These are phyloP conservation scores for Biscutella laevigata DNA, from an alignment of 441 rosid species.

Conservation along the genomic window DNA sequence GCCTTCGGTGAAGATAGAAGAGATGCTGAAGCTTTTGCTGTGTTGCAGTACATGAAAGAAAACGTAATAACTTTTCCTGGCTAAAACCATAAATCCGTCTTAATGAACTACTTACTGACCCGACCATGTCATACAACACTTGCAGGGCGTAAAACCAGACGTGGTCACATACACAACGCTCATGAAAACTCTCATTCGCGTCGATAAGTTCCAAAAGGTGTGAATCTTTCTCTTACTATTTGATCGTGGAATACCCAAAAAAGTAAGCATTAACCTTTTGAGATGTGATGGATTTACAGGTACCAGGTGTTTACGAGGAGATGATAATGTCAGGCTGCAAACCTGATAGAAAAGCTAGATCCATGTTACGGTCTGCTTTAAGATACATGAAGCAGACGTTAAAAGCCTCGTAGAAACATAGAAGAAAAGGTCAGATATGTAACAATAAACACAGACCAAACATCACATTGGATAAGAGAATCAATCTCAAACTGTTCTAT, in stretches of 20 bases:
- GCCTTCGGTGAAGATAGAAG: slow-evolving; percentile 96
- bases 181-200: slow-evolving; percentile 88
- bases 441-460: neutral
- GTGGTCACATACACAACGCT: slow-evolving; percentile 91
- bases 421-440: slow-evolving; percentile 1
- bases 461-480: neutral
- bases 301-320: slow-evolving; percentile 83
- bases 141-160: slow-evolving; percentile 80
- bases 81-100: neutral
- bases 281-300: slow-evolving; percentile 42
- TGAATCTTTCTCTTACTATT: neutral
- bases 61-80: slow-evolving; percentile 34
- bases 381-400: slow-evolving; percentile 79
- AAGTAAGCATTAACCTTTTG: neutral
- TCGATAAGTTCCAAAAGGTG: slow-evolving; percentile 78
- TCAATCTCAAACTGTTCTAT: too few relatives aligned
- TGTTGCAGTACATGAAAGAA: slow-evolving; percentile 88
- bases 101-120: slow-evolving; percentile 8
- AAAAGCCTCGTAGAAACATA: slow-evolving; percentile 26
- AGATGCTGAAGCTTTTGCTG: slow-evolving; percentile 91
- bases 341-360: slow-evolving; percentile 91
- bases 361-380: slow-evolving; percentile 90
- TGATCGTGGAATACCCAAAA: neutral
- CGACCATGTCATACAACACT: slow-evolving; percentile 7
- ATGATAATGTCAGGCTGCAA: slow-evolving; percentile 79